A percentile compares a stretch with the other conserved stretches of the same genome.
These are phyloP conservation scores for Neltuma alba DNA, from an alignment of 306 rosid genomes.

Conservation along the genomic window DNA sequence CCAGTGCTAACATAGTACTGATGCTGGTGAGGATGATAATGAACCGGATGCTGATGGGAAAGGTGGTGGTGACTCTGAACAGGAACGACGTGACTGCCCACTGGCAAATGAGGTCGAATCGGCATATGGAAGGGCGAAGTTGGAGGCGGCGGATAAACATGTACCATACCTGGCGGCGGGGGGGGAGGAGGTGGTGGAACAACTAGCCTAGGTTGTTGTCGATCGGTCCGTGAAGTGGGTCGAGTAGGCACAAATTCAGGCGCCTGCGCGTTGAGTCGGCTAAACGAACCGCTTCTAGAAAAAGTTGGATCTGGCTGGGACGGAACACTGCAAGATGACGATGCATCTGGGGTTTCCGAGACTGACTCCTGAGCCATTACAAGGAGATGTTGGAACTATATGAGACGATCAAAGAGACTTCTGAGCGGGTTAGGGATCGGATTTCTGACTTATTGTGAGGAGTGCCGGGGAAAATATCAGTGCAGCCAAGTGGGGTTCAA, in stretches of 20 bases:
- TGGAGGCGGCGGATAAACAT: conserved; percentile 58
- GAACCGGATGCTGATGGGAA: conserved; percentile 53
- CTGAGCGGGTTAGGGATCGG: neutral
- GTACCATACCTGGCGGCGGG: conserved; percentile 47
- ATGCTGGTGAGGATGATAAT: conserved; percentile 58
- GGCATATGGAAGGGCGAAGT: conserved; percentile 59
- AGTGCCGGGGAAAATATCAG: conserved; percentile 1
- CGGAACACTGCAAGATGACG: conserved; percentile 37
- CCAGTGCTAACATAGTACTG: conserved; percentile 45
- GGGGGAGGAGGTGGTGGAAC: conserved; percentile 58
- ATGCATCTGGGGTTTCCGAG: conserved; percentile 40
- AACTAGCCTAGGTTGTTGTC: conserved; percentile 46
- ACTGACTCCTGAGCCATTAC: conserved; percentile 61
- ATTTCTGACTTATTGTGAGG: neutral
- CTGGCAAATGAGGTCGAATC: conserved; percentile 57
- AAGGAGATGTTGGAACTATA: no score
- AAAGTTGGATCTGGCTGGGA: conserved; percentile 57
- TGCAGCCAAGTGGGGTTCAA: conserved; percentile 1
- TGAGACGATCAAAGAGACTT: neutral
- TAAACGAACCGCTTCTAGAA: conserved; percentile 60
- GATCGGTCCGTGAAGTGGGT: conserved; percentile 55
- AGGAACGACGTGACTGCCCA: conserved; percentile 46
- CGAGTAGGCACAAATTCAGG: conserved; percentile 81
- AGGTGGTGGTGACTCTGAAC: conserved; percentile 55
- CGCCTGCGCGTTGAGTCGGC: conserved; percentile 94